Evolutionary conservation across 2,329 filamentous ascomycete species (phyloP).

Genomic region (Chrysoporthe austroafricana): DNA sequence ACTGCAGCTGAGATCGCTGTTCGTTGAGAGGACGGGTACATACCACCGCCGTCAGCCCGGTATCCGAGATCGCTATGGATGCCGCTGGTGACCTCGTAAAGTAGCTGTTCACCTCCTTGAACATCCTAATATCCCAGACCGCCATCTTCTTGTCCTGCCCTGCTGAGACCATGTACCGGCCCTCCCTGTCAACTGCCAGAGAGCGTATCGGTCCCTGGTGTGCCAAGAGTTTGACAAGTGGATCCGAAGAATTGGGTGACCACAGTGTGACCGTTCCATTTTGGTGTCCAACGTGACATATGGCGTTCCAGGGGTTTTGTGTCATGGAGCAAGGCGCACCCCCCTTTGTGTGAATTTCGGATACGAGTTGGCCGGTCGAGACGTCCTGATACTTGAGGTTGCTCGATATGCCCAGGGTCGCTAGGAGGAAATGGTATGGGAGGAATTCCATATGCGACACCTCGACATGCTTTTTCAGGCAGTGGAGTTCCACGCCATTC

Average conservation of each 20-base stretch:
- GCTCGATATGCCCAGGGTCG: conserved; percentile 81
- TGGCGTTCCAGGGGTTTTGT: conserved; percentile 91
- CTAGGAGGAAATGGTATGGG: conserved; percentile 92
- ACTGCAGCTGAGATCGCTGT: neutral
- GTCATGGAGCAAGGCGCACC: conserved; percentile 82
- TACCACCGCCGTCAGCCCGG: conserved; percentile 77
- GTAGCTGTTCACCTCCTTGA: conserved; percentile 90
- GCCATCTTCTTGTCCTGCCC: conserved; percentile 90
- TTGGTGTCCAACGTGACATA: conserved; percentile 90
- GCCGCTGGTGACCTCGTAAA: conserved; percentile 81
- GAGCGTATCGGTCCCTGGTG: conserved; percentile 88
- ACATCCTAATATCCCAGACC: conserved; percentile 95
- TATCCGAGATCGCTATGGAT: conserved; percentile 86
- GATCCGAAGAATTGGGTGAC: conserved; percentile 88
- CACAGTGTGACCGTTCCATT: conserved; percentile 94
- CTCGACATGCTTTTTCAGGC: conserved; percentile 86
- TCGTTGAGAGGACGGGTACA: neutral
- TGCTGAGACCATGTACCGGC: conserved; percentile 92
- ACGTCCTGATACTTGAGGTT: conserved; percentile 94
- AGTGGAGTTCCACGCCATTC: conserved; percentile 89
- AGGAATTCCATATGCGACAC: conserved; percentile 94
- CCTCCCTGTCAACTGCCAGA: conserved; percentile 83
- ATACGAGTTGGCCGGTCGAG: conserved; percentile 86
- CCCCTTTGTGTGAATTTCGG: conserved; percentile 81
- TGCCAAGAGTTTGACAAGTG: conserved; percentile 87